Percentiles rank a stretch among this genome's conserved stretches.
Conservation (phyloP, 306 rosid genomes). For the Gleditsia sinensis region DNA sequence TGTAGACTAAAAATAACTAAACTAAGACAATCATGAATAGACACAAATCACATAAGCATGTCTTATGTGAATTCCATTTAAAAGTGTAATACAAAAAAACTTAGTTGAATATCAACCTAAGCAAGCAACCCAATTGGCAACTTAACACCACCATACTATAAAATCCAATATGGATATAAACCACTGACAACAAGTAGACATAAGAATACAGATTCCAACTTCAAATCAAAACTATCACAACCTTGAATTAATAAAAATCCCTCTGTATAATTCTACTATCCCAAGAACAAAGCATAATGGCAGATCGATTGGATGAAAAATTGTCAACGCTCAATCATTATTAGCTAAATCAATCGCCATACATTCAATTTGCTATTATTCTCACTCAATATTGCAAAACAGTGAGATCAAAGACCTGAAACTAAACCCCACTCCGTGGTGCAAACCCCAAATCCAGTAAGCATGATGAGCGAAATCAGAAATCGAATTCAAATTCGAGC, state of each 20-base stretch:
- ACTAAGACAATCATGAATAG: too few relatives aligned
- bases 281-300: slow-evolving; percentile 11
- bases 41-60: too few relatives aligned
- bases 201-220: not conserved
- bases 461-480: not conserved
- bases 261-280: not conserved
- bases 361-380: not conserved
- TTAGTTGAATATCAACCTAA: not conserved
- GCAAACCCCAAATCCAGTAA: not conserved
- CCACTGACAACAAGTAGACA: slow-evolving; percentile 7
- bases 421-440: not conserved
- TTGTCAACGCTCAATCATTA: slow-evolving; percentile 23
- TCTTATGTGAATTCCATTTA: too few relatives aligned
- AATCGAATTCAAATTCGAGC: slow-evolving; percentile 4
- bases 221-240: not conserved
- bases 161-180: not conserved
- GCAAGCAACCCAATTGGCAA: not conserved
- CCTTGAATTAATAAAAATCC: not conserved
- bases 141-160: not conserved
- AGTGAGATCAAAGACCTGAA: not conserved
- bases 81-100: too few relatives aligned
- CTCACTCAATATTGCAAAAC: not conserved
- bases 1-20: too few relatives aligned
- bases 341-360: not conserved
- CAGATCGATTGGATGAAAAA: too few relatives aligned